Evolutionary conservation across 73 alveolate species (phyloP).

Genomic region (Paramecium primaurelia): DNA sequence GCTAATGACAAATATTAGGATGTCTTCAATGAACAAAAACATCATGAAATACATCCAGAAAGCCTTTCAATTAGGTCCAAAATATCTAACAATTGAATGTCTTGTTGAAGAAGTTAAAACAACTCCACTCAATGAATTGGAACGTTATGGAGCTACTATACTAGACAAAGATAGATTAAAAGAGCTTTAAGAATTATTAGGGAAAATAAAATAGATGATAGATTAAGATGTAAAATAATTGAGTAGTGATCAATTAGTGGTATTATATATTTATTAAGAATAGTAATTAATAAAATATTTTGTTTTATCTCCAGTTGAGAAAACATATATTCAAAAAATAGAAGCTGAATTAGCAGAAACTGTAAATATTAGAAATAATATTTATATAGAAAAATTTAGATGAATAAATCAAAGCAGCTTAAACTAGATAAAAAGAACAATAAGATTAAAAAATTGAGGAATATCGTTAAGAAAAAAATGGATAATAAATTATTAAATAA

Average conservation of each 20-base stretch:
- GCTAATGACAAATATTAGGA: neutral
- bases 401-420: conserved; percentile 52
- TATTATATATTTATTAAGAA: neutral
- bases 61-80: conserved; percentile 48
- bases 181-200: conserved; percentile 42
- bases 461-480: conserved; percentile 54
- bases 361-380: neutral
- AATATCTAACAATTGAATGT: conserved; percentile 31
- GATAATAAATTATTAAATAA: neutral
- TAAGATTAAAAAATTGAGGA: conserved; percentile 35
- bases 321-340: conserved; percentile 47
- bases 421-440: conserved; percentile 42
- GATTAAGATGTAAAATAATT: conserved; percentile 42
- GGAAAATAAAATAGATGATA: neutral
- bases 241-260: neutral
- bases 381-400: conserved; percentile 39
- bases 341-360: conserved; percentile 55
- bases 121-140: conserved; percentile 7
- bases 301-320: conserved; percentile 61
- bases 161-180: conserved; percentile 55
- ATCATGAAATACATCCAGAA: conserved; percentile 40
- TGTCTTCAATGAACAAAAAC: conserved; percentile 61
- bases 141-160: conserved; percentile 27
- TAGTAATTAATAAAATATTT: conserved; percentile 55
- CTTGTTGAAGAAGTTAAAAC: neutral